phyloP scores from a whole-genome alignment of 169 alveolate species.

The Plasmodium coatneyi region DNA sequence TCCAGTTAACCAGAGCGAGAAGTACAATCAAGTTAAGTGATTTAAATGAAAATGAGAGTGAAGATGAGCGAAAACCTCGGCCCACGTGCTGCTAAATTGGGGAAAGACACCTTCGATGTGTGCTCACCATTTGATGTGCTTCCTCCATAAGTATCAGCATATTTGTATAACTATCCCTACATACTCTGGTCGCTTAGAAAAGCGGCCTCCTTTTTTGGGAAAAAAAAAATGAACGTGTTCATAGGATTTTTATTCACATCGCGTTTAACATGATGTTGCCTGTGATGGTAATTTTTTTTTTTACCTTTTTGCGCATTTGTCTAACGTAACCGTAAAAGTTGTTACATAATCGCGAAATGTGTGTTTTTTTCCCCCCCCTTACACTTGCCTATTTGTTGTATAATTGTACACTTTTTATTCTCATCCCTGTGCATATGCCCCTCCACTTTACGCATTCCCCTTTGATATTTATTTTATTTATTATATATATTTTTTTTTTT shows the following conservation, averaged over 20 bases:
- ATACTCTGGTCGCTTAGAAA: not conserved
- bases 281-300: not conserved
- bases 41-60: constrained; percentile 8
- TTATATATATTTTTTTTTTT: not conserved
- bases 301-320: not conserved
- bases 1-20: constrained; percentile 44
- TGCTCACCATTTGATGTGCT: not conserved
- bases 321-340: not conserved
- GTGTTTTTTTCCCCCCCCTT: not conserved
- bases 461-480: not conserved
- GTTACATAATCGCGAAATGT: not conserved
- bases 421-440: not conserved
- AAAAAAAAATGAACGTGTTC: not conserved
- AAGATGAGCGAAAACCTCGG: not conserved
- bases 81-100: constrained; percentile 22
- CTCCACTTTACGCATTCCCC: not conserved
- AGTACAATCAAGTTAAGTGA: constrained; percentile 56
- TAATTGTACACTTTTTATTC: not conserved
- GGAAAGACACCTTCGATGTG: not conserved
- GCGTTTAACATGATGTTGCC: not conserved
- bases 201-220: not conserved
- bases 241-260: not conserved
- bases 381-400: not conserved
- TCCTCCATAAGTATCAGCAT: not conserved
- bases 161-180: not conserved